These are phyloP conservation scores for Silene vulgaris DNA, from an alignment of 179 eudicot genomes.

Conservation along the genomic window DNA sequence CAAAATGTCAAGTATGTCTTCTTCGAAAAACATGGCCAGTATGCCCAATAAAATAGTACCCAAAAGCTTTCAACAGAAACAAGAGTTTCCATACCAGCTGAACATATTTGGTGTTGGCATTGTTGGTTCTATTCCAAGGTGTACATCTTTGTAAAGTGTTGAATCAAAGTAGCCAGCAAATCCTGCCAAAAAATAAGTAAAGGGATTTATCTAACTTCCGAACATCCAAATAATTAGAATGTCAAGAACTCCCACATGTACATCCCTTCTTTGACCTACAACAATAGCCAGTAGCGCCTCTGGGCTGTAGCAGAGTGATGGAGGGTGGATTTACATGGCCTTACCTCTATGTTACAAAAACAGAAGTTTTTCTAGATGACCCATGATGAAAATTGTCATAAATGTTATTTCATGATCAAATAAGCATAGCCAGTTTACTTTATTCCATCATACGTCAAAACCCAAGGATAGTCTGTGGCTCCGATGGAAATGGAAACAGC, in stretches of 20 bases:
- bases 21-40: not conserved
- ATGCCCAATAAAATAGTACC: not conserved
- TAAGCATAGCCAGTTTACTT: too few relatives aligned
- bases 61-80: not conserved
- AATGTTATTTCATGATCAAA: too few relatives aligned
- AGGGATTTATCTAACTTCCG: not conserved
- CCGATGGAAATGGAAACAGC: too few relatives aligned
- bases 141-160: conserved; percentile 85
- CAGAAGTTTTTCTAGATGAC: too few relatives aligned
- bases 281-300: too few relatives aligned
- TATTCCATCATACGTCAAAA: too few relatives aligned
- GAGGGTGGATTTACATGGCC: too few relatives aligned
- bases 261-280: too few relatives aligned
- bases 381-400: too few relatives aligned
- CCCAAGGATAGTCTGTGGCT: too few relatives aligned
- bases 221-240: not conserved
- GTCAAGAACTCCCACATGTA: not conserved
- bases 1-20: not conserved
- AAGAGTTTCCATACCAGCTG: conserved; percentile 58
- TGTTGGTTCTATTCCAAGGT: conserved; percentile 93
- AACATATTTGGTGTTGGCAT: conserved; percentile 95
- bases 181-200: conserved; percentile 39
- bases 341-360: too few relatives aligned
- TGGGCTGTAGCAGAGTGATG: too few relatives aligned
- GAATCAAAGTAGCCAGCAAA: conserved; percentile 97